These are phyloP conservation scores for Amorphotheca resinae DNA, from an alignment of 495 filamentous ascomycete genomes.

Conservation along the genomic window DNA sequence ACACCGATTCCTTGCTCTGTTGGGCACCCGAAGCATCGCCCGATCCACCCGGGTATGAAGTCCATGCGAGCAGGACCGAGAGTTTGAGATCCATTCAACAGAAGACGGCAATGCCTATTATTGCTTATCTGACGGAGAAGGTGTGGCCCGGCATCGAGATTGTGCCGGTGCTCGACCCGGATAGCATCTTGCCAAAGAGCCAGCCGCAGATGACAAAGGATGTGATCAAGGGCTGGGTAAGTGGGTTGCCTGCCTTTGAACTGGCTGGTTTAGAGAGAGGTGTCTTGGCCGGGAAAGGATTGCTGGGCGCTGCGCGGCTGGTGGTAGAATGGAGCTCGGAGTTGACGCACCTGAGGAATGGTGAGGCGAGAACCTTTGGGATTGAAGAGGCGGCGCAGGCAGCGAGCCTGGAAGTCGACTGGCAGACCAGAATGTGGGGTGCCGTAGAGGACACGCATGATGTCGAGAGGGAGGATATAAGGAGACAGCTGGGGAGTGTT, in stretches of 20 bases:
- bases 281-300: constrained; percentile 71
- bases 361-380: constrained; percentile 23
- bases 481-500: constrained; percentile 77
- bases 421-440: constrained; percentile 86
- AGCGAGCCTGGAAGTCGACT: constrained; percentile 65
- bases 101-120: constrained; percentile 49
- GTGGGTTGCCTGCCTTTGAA: constrained; percentile 57
- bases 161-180: constrained; percentile 55
- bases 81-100: constrained; percentile 63
- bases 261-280: constrained; percentile 77
- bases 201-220: constrained; percentile 64
- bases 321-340: constrained; percentile 83
- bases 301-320: constrained; percentile 64
- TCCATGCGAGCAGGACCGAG: constrained; percentile 22
- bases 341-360: constrained; percentile 28
- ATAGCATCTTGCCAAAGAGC: constrained; percentile 54
- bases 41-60: constrained; percentile 20
- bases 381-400: constrained; percentile 19
- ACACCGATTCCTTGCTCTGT: constrained; percentile 90
- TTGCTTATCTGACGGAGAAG: constrained; percentile 50
- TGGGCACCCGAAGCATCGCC: constrained; percentile 57
- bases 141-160: constrained; percentile 85
- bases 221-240: constrained; percentile 70
- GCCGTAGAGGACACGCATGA: constrained; percentile 98
- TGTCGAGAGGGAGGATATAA: constrained; percentile 85